phyloP scores from a whole-genome alignment of 169 alveolate species.

The Cryptosporidium baileyi region DNA sequence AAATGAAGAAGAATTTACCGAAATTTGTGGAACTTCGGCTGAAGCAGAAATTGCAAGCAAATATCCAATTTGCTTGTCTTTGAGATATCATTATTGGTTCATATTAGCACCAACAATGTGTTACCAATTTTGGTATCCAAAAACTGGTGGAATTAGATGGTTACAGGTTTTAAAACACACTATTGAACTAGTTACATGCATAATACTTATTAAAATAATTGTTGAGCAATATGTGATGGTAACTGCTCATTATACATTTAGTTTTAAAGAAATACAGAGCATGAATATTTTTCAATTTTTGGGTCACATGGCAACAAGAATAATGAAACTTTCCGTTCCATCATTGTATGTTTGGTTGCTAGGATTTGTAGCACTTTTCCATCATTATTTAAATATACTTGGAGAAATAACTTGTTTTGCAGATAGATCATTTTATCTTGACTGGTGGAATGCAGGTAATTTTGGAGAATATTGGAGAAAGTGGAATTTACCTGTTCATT shows the following conservation, averaged over 20 bases:
- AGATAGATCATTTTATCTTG: conserved; percentile 91
- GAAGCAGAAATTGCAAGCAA: conserved; percentile 81
- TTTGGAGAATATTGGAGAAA: conserved; percentile 91
- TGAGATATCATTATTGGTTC: conserved; percentile 82
- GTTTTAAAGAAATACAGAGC: conserved; percentile 80
- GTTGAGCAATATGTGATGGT: conserved; percentile 87
- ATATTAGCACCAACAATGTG: conserved; percentile 91
- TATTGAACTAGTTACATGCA: conserved; percentile 74
- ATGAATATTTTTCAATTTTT: conserved; percentile 74
- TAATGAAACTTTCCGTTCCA: conserved; percentile 89
- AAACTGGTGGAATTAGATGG: conserved; percentile 81
- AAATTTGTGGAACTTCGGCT: conserved; percentile 71
- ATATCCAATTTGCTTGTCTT: conserved; percentile 86
- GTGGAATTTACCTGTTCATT: conserved; percentile 95
- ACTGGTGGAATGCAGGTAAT: conserved; percentile 94
- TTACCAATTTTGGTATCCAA: conserved; percentile 86
- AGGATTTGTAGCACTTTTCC: conserved; percentile 89
- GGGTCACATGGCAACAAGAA: conserved; percentile 72
- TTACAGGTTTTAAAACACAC: conserved; percentile 75
- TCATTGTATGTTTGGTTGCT: conserved; percentile 91
- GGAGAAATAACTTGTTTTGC: conserved; percentile 94
- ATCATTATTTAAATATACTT: conserved; percentile 89
- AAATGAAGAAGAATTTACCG: conserved; percentile 72
- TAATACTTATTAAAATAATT: conserved; percentile 80
- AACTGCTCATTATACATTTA: conserved; percentile 85